These are phyloP conservation scores for Blastocystis sp. DNA, from an alignment of 352 stramenopile species.

Conservation along the genomic window DNA sequence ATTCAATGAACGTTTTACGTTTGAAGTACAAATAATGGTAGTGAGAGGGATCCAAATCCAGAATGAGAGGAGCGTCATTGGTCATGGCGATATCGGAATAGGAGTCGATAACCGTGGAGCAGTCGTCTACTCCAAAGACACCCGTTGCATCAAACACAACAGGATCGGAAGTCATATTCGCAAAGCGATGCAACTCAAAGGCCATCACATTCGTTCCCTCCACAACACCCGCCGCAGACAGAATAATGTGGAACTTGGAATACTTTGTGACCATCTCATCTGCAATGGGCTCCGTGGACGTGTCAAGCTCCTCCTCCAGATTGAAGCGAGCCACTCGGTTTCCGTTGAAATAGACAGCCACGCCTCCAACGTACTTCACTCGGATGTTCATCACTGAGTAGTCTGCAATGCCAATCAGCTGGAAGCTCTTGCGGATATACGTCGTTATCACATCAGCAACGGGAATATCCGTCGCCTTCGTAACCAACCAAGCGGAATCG, in stretches of 20 bases:
- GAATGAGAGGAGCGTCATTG: too few species aligned
- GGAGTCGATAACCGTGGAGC: neutral
- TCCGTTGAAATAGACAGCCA: neutral
- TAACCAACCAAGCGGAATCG: neutral
- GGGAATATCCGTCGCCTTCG: neutral
- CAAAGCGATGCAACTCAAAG: neutral
- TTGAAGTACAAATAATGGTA: too few species aligned
- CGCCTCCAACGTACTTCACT: neutral
- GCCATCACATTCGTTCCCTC: neutral
- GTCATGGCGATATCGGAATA: neutral
- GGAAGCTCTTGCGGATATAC: neutral
- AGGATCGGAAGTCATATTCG: neutral
- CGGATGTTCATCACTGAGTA: neutral
- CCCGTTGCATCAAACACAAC: constrained; percentile 1
- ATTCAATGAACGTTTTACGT: neutral
- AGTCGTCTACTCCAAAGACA: neutral
- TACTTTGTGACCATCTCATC: neutral
- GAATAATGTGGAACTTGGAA: neutral
- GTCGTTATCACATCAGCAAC: neutral
- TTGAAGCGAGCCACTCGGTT: neutral
- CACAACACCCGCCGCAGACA: neutral
- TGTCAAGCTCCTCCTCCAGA: neutral
- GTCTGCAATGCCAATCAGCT: neutral
- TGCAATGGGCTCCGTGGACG: neutral
- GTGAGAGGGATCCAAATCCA: too few species aligned